phyloP scores from a whole-genome alignment of 352 stramenopile species.

The Phytophthora fragariaefolia region DNA sequence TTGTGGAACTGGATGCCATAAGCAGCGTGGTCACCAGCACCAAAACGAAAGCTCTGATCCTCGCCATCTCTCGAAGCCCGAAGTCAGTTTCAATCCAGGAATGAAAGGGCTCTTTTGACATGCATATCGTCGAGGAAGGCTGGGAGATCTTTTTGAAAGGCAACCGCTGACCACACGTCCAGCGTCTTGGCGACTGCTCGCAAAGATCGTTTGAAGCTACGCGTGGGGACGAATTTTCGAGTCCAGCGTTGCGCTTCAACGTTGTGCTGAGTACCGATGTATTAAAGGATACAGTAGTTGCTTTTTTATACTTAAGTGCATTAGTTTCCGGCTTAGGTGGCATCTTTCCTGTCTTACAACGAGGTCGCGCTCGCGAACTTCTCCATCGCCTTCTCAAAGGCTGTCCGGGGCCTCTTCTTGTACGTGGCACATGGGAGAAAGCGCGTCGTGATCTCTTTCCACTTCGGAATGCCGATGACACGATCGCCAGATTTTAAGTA shows the following conservation, averaged over 20 bases:
- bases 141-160: background rate
- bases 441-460: conserved; percentile 3
- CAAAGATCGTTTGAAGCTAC: background rate
- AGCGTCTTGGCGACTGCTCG: background rate
- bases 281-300: background rate
- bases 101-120: background rate
- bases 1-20: background rate
- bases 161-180: background rate
- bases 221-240: background rate
- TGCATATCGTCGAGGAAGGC: no score
- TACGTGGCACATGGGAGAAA: background rate
- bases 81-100: background rate
- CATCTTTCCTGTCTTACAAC: no score
- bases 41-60: background rate
- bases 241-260: background rate
- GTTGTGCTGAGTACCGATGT: background rate
- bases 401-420: background rate
- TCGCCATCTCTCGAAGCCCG: background rate
- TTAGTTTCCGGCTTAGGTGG: no score
- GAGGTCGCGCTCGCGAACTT: background rate
- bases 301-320: background rate
- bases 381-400: background rate
- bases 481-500: conserved; percentile 37
- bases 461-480: conserved; percentile 51
- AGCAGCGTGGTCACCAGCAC: background rate